phyloP scores from a whole-genome alignment of 2,329 filamentous ascomycete species.

The Sporothrix humicola region DNA sequence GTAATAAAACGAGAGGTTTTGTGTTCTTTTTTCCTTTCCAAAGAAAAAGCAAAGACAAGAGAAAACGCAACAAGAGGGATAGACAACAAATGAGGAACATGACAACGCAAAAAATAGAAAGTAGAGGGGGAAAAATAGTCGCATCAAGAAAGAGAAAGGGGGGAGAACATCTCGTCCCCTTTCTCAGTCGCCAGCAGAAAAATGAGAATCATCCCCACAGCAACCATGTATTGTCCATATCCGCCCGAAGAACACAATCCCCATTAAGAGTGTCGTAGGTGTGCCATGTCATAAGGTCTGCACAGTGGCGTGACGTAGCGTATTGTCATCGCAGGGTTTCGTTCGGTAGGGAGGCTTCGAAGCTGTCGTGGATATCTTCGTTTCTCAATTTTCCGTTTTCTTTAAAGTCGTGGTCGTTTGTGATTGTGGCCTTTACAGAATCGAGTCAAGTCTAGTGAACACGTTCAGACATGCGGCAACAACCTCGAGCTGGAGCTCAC shows the following conservation, averaged over 20 bases:
- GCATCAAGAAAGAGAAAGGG: background rate
- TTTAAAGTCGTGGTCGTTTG: background rate
- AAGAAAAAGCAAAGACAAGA: constrained; percentile 25
- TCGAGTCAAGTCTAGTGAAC: constrained; percentile 94
- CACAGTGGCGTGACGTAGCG: background rate
- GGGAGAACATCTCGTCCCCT: background rate
- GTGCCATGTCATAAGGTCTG: too few species aligned
- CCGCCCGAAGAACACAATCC: too few species aligned
- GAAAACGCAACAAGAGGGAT: constrained; percentile 66
- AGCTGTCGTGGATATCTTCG: background rate
- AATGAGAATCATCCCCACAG: background rate
- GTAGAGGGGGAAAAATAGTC: background rate
- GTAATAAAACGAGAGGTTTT: constrained; percentile 27
- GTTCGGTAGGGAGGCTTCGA: background rate
- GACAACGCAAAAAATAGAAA: background rate
- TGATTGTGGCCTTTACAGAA: constrained; percentile 65
- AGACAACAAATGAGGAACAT: constrained; percentile 52
- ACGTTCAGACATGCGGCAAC: constrained; percentile 96
- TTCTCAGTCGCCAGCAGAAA: background rate
- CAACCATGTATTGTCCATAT: background rate
- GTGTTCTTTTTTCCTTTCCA: constrained; percentile 35
- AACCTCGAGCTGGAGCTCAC: constrained; percentile 95
- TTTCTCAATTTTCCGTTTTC: background rate
- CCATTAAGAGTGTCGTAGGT: too few species aligned
- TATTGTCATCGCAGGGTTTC: background rate